Conservation (phyloP, 78 protist species). For the Dictyostelium purpureum region DNA sequence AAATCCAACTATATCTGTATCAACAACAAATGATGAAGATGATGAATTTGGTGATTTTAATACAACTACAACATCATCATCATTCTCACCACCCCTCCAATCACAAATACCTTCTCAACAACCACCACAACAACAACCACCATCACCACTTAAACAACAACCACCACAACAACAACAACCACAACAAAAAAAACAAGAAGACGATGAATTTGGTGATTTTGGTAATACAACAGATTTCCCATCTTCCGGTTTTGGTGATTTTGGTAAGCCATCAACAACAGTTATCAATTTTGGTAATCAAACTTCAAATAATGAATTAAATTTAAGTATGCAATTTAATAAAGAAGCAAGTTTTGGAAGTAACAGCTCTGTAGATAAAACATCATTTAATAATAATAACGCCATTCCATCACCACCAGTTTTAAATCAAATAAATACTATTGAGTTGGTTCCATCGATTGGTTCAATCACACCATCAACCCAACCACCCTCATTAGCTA, state of each 20-base stretch:
- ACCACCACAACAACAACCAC: not conserved
- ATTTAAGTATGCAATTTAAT: constrained; percentile 52
- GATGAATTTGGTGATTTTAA: constrained; percentile 18
- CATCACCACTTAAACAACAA: not conserved
- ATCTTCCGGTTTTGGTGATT: not conserved
- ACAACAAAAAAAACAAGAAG: not conserved
- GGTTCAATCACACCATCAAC: constrained; percentile 19
- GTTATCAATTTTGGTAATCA: too few species aligned
- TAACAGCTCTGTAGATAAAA: too few species aligned
- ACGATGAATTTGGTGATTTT: too few species aligned
- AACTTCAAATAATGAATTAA: not conserved
- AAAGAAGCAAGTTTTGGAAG: constrained; percentile 4
- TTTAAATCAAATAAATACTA: constrained; percentile 4
- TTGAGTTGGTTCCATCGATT: constrained; percentile 15
- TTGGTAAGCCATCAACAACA: not conserved
- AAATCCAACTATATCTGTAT: not conserved
- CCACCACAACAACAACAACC: not conserved
- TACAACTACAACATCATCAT: not conserved
- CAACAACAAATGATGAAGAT: constrained; percentile 7
- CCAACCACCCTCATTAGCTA: constrained; percentile 5
- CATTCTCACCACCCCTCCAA: too few species aligned
- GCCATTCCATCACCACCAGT: constrained; percentile 17
- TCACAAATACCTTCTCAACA: not conserved
- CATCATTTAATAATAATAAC: not conserved
- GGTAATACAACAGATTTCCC: too few species aligned